These are phyloP conservation scores for Rhytidiadelphus loreus DNA, from an alignment of 225 moss, liverwort and hornwort species.

Conservation along the genomic window DNA sequence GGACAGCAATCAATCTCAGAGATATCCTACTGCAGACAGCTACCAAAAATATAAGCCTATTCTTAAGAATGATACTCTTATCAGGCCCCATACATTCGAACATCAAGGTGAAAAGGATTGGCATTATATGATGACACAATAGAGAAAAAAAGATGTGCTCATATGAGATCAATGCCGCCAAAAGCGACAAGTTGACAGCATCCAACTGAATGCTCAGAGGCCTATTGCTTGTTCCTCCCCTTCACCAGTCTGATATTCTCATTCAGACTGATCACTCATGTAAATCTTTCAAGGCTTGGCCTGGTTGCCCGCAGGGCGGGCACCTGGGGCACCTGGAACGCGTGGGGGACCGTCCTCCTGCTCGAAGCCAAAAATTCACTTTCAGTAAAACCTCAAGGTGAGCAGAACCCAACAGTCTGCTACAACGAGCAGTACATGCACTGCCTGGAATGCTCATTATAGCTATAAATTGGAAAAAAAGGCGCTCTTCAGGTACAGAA, in stretches of 20 bases:
- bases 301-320: conserved; percentile 30
- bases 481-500: background rate
- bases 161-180: conserved; percentile 2
- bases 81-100: background rate
- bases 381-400: background rate
- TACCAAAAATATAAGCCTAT: background rate
- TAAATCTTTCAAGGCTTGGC: conserved; percentile 26
- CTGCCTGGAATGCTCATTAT: background rate
- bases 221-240: background rate
- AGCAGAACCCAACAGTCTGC: background rate
- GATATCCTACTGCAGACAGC: background rate
- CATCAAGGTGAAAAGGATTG: background rate
- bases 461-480: no score
- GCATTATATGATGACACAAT: background rate
- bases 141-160: background rate
- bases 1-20: background rate
- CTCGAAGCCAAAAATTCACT: background rate
- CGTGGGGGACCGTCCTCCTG: conserved; percentile 53
- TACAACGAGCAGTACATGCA: background rate
- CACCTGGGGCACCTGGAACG: conserved; percentile 33
- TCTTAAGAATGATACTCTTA: background rate
- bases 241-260: background rate
- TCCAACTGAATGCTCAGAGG: background rate
- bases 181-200: background rate
- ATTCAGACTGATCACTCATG: background rate